Percentiles rank a stretch among this genome's conserved stretches.
phyloP scores from a whole-genome alignment of 2,329 filamentous ascomycete species.

The Neonectria magnoliae region DNA sequence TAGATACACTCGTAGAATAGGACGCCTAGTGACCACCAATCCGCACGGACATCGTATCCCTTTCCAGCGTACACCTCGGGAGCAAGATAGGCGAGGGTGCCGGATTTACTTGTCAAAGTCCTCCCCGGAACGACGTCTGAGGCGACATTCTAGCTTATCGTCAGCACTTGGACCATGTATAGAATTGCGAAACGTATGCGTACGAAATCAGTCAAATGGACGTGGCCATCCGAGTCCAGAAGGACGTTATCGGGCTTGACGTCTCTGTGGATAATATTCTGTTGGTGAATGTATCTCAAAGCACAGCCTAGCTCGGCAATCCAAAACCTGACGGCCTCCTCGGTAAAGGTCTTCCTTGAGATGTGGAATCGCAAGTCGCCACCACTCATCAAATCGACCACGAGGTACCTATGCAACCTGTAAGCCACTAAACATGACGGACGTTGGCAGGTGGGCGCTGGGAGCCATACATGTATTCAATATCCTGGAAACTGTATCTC shows the following conservation, averaged over 20 bases:
- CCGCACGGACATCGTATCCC: constrained; percentile 89
- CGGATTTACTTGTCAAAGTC: constrained; percentile 91
- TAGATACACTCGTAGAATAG: constrained; percentile 99
- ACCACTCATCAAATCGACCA: constrained; percentile 97
- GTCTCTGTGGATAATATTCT: constrained; percentile 90
- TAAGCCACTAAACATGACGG: constrained; percentile 29
- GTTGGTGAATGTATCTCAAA: constrained; percentile 83
- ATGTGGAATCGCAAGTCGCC: constrained; percentile 98
- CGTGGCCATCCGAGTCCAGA: constrained; percentile 88
- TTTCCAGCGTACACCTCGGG: constrained; percentile 93
- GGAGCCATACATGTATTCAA: constrained; percentile 88
- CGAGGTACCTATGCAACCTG: constrained; percentile 77
- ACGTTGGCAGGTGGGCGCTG: neutral
- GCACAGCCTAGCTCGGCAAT: constrained; percentile 94
- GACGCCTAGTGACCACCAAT: constrained; percentile 99
- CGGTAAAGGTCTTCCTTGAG: constrained; percentile 96
- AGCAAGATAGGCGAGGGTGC: constrained; percentile 93
- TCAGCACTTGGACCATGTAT: constrained; percentile 29
- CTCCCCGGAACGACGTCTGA: constrained; percentile 89
- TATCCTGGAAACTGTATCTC: constrained; percentile 98
- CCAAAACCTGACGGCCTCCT: constrained; percentile 97
- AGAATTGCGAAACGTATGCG: constrained; percentile 46
- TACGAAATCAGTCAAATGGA: constrained; percentile 98
- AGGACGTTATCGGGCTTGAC: constrained; percentile 93
- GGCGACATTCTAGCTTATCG: constrained; percentile 83